Base-by-base conservation (phyloP, 75 land plant species). In the Ceratopteris richardii region DNA sequence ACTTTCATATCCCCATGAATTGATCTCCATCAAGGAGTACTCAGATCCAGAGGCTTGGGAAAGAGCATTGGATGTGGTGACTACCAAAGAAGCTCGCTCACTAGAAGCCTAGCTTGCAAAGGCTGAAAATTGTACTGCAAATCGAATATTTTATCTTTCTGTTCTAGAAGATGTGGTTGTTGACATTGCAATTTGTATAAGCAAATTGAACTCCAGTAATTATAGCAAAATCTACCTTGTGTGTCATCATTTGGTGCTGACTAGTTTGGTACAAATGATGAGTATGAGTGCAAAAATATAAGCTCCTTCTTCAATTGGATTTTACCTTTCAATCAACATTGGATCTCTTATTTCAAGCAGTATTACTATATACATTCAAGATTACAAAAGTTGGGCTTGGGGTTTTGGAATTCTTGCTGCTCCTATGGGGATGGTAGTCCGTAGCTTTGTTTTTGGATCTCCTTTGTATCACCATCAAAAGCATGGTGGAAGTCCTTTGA, bases 241-340 rank as follows among this genome's bases (percentile, higher is more conserved):
- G 94, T 88, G 42, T 84, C 84, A 2, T 78, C 94, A 2, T 85
- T 82, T 61, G 97, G 97, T 11, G 97, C 97, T 3, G 97, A 92
- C 50, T 94, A 92, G 51, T 92, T 92, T 57, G 97, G 88, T 65
- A 89, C 77, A 22, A 68, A 63, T 16, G 84, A 92, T 54, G 77
- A 68, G 20, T 12, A 31, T 6, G 97, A 92, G 52, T 76, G 71
- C 59, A 78, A 70, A 37, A 77, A 66, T 50, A 92, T 82, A 69
- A 79, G 80, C 56, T 84, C 97, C 19, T 92, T 85, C 66, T 92
- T 92, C 74, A 92, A 92, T 48, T 92, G 97, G 97, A n/a, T 92
- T 84, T 73, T 92, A 92, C 62, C 73, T 84, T 18, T 80, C 89
- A 7, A 82, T 88, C 61, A 88, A 84, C 63, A 63, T 80, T 19